A percentile compares a stretch with the other conserved stretches of the same genome.
Conservation (phyloP, 768 basidiomycete genomes). For the Xerocomellus dryophilus region DNA sequence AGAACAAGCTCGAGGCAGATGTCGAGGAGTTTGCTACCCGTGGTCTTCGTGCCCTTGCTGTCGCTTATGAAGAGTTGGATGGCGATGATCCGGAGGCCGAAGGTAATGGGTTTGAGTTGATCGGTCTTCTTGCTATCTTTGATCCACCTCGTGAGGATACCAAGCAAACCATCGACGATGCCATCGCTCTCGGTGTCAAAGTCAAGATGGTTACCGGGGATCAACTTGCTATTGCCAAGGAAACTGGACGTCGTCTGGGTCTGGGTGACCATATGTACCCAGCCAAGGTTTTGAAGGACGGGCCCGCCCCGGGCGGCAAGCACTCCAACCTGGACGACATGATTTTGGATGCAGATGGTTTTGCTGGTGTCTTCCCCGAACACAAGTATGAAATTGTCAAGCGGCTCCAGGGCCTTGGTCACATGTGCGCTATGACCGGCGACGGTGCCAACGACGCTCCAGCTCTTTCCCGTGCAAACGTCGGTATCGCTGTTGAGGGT, state of each 20-base stretch:
- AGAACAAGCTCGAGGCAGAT: slow-evolving; percentile 88
- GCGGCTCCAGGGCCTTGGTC: slow-evolving; percentile 93
- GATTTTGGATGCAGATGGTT: slow-evolving; percentile 99
- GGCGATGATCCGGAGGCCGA: slow-evolving; percentile 79
- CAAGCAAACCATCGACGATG: slow-evolving; percentile 98
- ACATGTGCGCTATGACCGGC: slow-evolving; percentile 98
- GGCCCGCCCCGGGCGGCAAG: slow-evolving; percentile 83
- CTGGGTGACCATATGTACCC: slow-evolving; percentile 99
- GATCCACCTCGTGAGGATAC: slow-evolving; percentile 98
- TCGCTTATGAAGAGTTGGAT: slow-evolving; percentile 91
- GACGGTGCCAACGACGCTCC: slow-evolving; percentile 99
- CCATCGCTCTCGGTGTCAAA: slow-evolving; percentile 90
- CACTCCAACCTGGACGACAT: slow-evolving; percentile 88
- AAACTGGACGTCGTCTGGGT: slow-evolving; percentile 96
- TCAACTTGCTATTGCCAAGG: slow-evolving; percentile 99
- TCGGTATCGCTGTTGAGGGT: slow-evolving; percentile 99
- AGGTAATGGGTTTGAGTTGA: slow-evolving; percentile 96
- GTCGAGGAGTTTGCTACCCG: slow-evolving; percentile 94
- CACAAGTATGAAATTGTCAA: slow-evolving; percentile 99
- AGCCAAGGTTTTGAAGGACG: slow-evolving; percentile 97
- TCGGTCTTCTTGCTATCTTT: slow-evolving; percentile 96
- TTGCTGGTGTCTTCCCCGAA: slow-evolving; percentile 98
- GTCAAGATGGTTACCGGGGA: slow-evolving; percentile 99
- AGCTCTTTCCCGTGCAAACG: slow-evolving; percentile 95
- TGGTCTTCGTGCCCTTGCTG: slow-evolving; percentile 94